Conservation (phyloP, 352 stramenopile species). For the Phytopythium delawarense region DNA sequence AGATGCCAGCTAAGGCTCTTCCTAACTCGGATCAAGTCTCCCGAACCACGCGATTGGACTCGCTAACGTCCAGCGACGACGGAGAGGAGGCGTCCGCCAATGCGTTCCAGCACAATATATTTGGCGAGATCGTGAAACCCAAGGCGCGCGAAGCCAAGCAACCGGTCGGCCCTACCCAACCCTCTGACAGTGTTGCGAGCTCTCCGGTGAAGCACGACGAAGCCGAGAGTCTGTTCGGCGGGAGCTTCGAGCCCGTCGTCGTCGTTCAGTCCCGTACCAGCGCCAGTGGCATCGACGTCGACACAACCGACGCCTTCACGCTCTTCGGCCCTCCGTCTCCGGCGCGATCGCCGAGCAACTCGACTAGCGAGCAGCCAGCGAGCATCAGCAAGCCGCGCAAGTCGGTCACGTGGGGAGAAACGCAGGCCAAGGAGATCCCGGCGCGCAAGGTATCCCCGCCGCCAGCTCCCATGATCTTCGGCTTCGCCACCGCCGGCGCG, state of each 20-base stretch:
- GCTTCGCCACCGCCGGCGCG: slow-evolving; percentile 41
- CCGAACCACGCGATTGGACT: not conserved
- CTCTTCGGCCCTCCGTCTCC: not conserved
- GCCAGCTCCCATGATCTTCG: slow-evolving; percentile 46
- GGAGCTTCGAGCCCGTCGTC: slow-evolving; percentile 2
- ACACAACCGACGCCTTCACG: not conserved
- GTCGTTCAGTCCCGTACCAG: not conserved
- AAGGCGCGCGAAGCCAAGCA: slow-evolving; percentile 4
- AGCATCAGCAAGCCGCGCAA: slow-evolving; percentile 12
- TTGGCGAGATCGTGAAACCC: slow-evolving; percentile 14
- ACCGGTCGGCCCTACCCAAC: not conserved
- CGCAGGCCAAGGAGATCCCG: slow-evolving; percentile 10
- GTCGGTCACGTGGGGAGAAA: slow-evolving; percentile 25
- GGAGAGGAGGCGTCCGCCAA: slow-evolving; percentile 8
- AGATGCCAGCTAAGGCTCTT: not conserved
- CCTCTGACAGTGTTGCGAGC: not conserved
- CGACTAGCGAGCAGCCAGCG: not conserved
- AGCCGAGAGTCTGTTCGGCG: slow-evolving; percentile 51
- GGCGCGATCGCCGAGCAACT: not conserved
- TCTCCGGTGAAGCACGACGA: slow-evolving; percentile 9
- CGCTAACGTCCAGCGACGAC: slow-evolving; percentile 10
- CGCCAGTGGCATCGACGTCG: not conserved
- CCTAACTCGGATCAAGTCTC: not conserved
- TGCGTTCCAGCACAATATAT: slow-evolving; percentile 12
- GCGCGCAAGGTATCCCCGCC: slow-evolving; percentile 9